Base-by-base conservation (phyloP, 805 yeast genomes). In the Cyberlindnera veronae region DNA sequence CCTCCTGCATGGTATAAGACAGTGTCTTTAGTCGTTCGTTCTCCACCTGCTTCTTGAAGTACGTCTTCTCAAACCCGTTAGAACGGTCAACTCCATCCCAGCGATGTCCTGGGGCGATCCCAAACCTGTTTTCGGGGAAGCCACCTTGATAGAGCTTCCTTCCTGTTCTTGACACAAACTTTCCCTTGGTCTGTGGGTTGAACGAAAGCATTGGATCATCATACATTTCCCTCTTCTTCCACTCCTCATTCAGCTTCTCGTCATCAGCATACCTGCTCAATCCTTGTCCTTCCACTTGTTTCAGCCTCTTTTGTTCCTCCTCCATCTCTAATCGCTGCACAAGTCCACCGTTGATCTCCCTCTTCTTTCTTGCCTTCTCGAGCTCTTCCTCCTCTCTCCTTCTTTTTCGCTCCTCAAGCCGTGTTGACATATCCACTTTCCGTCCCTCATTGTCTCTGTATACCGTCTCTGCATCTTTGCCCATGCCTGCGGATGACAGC, bases 81-180 rank as follows among this genome's bases (percentile, higher is more conserved):
- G 95, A 79, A 44, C 98, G 66, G 61, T 87, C 90, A 2, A 90
- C 80, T 0, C 97, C 97, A 60, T 86, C 95, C 98, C 98, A 90
- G 42, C 86, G 68, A 49, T 69, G 67, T 0, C 97, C 96, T 0
- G 96, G 95, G 5, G 65, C 62, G 12, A 90, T 79, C 3, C 73
- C 73, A 60, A 86, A 90, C 42, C 98, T 65, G 56, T 90, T 90
- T 16, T 75, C 76, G 0, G 86, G 78, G 39, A 62, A 76, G 0
- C 69, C 48, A 0, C 81, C 81, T 21, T 63, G 57, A 50, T 81
- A 88, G 2, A 74, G 58, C 32, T 74, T 78, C 31, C 84, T 58
- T 0, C 88, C 87, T 4, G 66, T 60, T 12, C 50, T 34, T 14
- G 68, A 59, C 4, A 55, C 46, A 44, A 53, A 45, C 36, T 46